Evolutionary conservation across 2,329 filamentous ascomycete species (phyloP).

Genomic region (Fusarium piperis): DNA sequence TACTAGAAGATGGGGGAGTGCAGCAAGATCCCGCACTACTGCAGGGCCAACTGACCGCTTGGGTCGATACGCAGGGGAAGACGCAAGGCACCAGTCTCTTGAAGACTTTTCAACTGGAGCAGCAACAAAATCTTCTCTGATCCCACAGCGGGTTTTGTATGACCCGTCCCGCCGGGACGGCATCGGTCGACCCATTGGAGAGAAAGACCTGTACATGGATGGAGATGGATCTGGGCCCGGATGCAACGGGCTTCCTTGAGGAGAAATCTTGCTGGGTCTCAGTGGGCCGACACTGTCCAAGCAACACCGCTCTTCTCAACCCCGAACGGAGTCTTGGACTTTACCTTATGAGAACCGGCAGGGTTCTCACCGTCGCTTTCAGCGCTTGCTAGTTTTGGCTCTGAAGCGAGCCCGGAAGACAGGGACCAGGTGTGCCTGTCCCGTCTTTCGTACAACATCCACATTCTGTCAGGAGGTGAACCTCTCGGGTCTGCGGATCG

Average conservation of each 20-base stretch:
- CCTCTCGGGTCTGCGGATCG: conserved; percentile 1
- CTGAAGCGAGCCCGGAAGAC: neutral
- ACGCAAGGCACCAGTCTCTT: conserved; percentile 24
- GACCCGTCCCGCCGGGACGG: conserved; percentile 20
- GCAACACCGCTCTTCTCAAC: neutral
- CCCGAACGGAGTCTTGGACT: neutral
- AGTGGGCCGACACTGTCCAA: neutral
- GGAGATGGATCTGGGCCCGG: conserved; percentile 10
- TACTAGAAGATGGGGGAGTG: conserved; percentile 9
- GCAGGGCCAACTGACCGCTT: conserved; percentile 16
- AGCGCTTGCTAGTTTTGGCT: conserved; percentile 1
- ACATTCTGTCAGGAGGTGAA: neutral
- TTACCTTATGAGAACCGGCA: neutral
- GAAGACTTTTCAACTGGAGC: conserved; percentile 29
- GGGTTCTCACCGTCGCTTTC: neutral
- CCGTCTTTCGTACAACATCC: neutral
- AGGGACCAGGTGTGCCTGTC: neutral
- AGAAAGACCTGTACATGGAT: neutral
- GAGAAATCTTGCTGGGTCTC: neutral
- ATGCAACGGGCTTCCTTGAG: conserved; percentile 1
- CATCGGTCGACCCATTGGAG: neutral
- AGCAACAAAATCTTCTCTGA: neutral
- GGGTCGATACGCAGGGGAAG: conserved; percentile 9
- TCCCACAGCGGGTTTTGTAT: neutral
- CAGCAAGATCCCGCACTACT: conserved; percentile 22